phyloP scores from a whole-genome alignment of 371 early-diverging fungal genomes.

The Mortierella sp. region DNA sequence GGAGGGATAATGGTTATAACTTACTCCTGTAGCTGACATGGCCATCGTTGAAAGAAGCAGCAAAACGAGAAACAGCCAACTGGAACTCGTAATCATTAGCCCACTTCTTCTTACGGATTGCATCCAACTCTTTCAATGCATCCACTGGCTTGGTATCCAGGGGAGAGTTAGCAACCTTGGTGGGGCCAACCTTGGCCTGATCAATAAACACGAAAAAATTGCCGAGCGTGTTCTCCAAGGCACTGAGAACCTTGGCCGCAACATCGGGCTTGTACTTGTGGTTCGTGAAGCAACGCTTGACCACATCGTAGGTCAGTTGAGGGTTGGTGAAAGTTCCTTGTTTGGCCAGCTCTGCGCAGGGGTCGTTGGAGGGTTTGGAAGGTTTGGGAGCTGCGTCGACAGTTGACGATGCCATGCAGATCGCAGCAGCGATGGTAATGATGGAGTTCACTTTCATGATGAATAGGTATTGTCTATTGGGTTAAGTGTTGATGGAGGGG shows the following conservation, averaged over 20 bases:
- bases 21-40: conserved; percentile 47
- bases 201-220: conserved; percentile 54
- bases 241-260: conserved; percentile 33
- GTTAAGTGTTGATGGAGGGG: not conserved
- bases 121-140: conserved; percentile 30
- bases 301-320: not conserved
- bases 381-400: conserved; percentile 11
- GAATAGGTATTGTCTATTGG: not conserved
- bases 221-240: conserved; percentile 35
- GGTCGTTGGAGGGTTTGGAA: conserved; percentile 15
- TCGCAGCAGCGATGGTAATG: conserved; percentile 54
- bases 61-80: conserved; percentile 45
- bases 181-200: conserved; percentile 32
- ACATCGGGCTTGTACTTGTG: conserved; percentile 35
- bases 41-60: conserved; percentile 46
- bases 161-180: conserved; percentile 16
- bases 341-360: conserved; percentile 20
- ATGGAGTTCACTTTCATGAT: conserved; percentile 42
- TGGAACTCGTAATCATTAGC: conserved; percentile 53
- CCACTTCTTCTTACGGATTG: conserved; percentile 46
- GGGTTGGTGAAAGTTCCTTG: not conserved
- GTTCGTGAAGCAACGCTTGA: conserved; percentile 20
- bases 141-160: conserved; percentile 43
- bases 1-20: not conserved
- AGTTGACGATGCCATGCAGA: conserved; percentile 40